Evolutionary conservation across 371 early-diverging fungal genomes (phyloP).

Genomic region (Rhizomucor miehei): DNA sequence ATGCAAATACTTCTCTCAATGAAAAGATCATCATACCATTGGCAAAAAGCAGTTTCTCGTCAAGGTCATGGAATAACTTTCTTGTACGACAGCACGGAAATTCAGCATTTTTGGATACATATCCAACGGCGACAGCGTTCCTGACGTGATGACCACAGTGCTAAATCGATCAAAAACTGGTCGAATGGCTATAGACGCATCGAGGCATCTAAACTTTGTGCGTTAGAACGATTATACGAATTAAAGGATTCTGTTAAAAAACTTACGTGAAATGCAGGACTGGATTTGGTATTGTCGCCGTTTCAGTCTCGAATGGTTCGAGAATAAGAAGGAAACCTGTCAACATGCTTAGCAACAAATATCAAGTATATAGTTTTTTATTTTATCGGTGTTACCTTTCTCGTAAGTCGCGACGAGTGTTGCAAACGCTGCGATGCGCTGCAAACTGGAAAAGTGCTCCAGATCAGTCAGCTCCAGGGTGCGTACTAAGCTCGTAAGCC

Average conservation of each 20-base stretch:
- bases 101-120: conserved; percentile 98
- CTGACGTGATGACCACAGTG: conserved; percentile 98
- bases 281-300: conserved; percentile 93
- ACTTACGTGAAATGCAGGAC: conserved; percentile 83
- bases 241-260: too few species aligned
- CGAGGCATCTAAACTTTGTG: conserved; percentile 75
- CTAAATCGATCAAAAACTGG: conserved; percentile 96
- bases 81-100: conserved; percentile 81
- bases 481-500: conserved; percentile 86
- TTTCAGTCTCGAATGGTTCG: conserved; percentile 97
- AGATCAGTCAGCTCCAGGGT: conserved; percentile 91
- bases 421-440: conserved; percentile 92
- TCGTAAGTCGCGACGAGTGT: conserved; percentile 96
- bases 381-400: conserved; percentile 61
- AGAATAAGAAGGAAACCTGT: conserved; percentile 92
- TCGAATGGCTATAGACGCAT: conserved; percentile 96
- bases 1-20: neutral
- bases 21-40: conserved; percentile 53
- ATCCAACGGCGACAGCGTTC: conserved; percentile 98
- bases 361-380: neutral
- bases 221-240: neutral
- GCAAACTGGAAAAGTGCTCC: conserved; percentile 82
- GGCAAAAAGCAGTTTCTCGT: conserved; percentile 95
- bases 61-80: conserved; percentile 94
- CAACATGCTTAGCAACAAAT: neutral